phyloP scores from a whole-genome alignment of 768 basidiomycete species.

The Phylloporus scabripes region DNA sequence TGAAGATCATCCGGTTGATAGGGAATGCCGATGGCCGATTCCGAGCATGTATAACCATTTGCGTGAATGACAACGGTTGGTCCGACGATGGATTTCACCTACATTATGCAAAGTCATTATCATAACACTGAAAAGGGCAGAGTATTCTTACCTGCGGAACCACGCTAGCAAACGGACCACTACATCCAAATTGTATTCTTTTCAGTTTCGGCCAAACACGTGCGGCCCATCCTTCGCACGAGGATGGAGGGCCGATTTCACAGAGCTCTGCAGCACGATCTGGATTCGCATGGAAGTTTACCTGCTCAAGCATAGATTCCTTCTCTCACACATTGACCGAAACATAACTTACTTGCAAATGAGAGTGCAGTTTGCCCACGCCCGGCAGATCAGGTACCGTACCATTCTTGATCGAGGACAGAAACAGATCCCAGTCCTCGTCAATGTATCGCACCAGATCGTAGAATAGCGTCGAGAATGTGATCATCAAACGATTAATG shows the following conservation, averaged over 20 bases:
- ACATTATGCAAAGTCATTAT: neutral
- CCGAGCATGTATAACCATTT: neutral
- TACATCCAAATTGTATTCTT: neutral
- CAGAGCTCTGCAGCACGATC: constrained; percentile 4
- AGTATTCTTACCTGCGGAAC: neutral
- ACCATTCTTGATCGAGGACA: constrained; percentile 3
- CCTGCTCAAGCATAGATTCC: neutral
- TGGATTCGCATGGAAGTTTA: neutral
- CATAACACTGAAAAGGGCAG: neutral
- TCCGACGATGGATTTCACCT: constrained; percentile 7
- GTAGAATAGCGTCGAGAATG: constrained; percentile 2
- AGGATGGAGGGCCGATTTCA: constrained; percentile 6
- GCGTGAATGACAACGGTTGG: constrained; percentile 1
- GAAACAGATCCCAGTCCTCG: constrained; percentile 1
- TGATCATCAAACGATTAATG: neutral
- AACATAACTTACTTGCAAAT: constrained; percentile 3
- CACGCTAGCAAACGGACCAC: constrained; percentile 3
- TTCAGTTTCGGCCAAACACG: constrained; percentile 7
- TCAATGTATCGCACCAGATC: constrained; percentile 5
- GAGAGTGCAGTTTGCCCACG: constrained; percentile 1
- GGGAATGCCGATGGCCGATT: neutral
- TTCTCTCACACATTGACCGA: neutral
- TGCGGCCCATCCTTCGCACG: constrained; percentile 3
- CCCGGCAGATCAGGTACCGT: constrained; percentile 7
- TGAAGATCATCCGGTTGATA: neutral